Conservation (phyloP, 1,284 basidiomycete genomes). For the Cutaneotrichosporon sp. region DNA sequence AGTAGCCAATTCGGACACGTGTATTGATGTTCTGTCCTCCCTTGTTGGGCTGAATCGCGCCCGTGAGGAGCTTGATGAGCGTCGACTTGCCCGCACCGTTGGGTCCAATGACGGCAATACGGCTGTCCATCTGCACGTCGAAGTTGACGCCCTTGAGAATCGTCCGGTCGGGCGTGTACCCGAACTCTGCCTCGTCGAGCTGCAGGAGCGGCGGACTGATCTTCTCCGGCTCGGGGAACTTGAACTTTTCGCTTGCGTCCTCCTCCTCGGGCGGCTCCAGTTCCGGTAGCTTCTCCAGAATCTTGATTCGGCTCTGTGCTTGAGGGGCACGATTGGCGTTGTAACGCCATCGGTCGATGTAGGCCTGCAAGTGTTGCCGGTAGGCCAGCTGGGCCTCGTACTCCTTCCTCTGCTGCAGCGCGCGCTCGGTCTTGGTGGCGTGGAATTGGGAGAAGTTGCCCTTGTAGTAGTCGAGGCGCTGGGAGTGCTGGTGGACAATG, state of each 20-base stretch:
- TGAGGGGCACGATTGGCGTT: conserved; percentile 89
- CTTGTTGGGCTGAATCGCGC: conserved; percentile 71
- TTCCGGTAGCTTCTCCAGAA: conserved; percentile 94
- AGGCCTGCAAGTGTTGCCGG: conserved; percentile 86
- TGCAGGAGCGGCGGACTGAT: conserved; percentile 95
- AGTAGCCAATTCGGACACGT: conserved; percentile 84
- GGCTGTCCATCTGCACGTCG: conserved; percentile 81
- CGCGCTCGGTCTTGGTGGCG: conserved; percentile 93
- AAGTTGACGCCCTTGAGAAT: conserved; percentile 80
- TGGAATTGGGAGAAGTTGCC: conserved; percentile 98
- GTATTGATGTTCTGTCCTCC: conserved; percentile 89
- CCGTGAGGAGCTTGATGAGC: conserved; percentile 84
- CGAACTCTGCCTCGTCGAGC: conserved; percentile 85
- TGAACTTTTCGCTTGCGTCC: conserved; percentile 86
- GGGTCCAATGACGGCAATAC: conserved; percentile 82
- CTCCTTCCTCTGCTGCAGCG: conserved; percentile 84
- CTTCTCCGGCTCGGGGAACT: conserved; percentile 90
- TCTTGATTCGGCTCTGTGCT: conserved; percentile 96
- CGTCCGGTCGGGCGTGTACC: conserved; percentile 75
- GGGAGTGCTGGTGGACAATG: conserved; percentile 95
- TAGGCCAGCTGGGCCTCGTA: conserved; percentile 95
- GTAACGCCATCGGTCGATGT: conserved; percentile 95
- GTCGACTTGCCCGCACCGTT: conserved; percentile 56
- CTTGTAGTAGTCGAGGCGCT: conserved; percentile 80
- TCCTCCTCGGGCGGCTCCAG: conserved; percentile 82